Evolutionary conservation across 176 grass and related monocot species (phyloP), one percentile per base, ranked within the genome.

Genomic region (Guadua angustifolia): DNA sequence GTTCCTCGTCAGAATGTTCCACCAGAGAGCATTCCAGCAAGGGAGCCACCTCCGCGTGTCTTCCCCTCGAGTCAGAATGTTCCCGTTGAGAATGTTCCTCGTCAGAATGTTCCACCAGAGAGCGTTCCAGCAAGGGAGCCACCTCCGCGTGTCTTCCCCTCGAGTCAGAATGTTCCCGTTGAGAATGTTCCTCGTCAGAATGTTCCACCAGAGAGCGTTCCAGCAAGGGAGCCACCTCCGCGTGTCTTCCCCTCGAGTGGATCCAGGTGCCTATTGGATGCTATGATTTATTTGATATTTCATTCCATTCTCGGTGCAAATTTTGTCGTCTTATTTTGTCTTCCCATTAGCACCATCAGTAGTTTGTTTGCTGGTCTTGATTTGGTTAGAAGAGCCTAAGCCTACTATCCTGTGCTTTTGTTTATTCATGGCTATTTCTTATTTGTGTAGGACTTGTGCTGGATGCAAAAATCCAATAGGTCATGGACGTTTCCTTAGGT

Each of bases 381-480:
- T 38, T 86, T 82, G 21, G 36, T 55, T 7, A 66, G 59, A 64
- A 86, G 38, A 44, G 26, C 33, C 14, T 68, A 68, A 66, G 25
- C 43, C 14, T 67, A 68, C 19, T 42, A 12, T 63, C 49, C 11
- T 84, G 56, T 69, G 40, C 26, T 46, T 79, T 18, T 88, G 19
- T 66, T 75, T 79, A 79, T 69, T 80, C 32, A 47, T 78, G 49
- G 22, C 13, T 74, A 11, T 81, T 83, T 79, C 50, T 25, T 8
- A 81, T 46, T 75, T 79, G 43, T 83, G 29, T 76, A 99, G 96
- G 88, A 84, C 71, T 81, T 99, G 96, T 91, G 89, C 89, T 86
- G 93, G 93, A 77, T 99, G 96, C 66, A 90, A 89, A 57, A 90
- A 76, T 64, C 72, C 83, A 74, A 93, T 99, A 56, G 89, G 85